Base-by-base conservation (phyloP, 176 grass and related monocot species). In the Alloteropsis semialata region DNA sequence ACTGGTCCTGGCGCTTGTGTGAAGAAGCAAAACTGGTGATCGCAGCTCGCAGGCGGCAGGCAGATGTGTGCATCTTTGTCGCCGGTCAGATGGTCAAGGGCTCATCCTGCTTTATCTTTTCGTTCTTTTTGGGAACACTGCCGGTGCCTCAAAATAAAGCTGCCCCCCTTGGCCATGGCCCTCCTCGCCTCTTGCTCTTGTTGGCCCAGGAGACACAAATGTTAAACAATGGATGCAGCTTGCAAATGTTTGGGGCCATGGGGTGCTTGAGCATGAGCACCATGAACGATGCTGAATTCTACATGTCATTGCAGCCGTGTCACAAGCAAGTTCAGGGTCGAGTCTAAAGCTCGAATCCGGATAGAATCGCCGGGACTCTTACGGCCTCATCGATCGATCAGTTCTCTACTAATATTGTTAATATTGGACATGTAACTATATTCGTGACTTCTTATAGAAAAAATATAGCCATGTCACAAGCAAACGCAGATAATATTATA, bases 31-130 rank as follows among this genome's bases (percentile, higher is more conserved):
- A 78, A 88, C 66, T 65, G 65, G 44, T 43, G 50, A 50, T 78
- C 78, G 60, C 72, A 76, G 71, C n/a, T n/a, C n/a, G n/a, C n/a
- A n/a, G n/a, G n/a, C n/a, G 49, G 51, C 64, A 79, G 87, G 37
- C 42, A 45, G 81, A 64, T 69, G 78, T 69, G 78, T 84, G 58
- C 83, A 55, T 71, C 83, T 81, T 48, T 73, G 88, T 82, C 88
- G 79, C 78, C 34, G 66, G 87, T 84, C 81, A 45, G 67, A 79
- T 84, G 82, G 87, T 86, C 78, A 89, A 69, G 59, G 22, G 28
- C 28, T 58, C 61, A 51, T 25, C 68, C 42, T 48, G 25, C 64
- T 71, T 75, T 71, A 17, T 73, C 10, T 51, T 38, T 53, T 39
- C 39, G 22, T 63, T 57, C 28, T 51, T 89, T 64, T 81, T 8